Conservation (phyloP, 805 yeast genomes). For the fission yeast (Schizosaccharomyces pombe) region DNA sequence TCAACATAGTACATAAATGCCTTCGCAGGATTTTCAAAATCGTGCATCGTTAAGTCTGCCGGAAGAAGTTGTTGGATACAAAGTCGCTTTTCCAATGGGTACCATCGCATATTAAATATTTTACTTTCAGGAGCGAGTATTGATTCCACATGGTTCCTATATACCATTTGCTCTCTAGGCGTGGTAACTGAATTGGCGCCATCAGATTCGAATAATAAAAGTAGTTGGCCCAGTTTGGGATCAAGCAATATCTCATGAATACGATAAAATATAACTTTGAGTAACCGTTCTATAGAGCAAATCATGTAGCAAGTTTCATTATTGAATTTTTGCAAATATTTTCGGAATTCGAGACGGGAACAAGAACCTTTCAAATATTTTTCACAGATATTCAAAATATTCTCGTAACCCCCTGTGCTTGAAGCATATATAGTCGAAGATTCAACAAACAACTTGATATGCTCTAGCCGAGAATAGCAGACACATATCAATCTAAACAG, state of each 20-base stretch:
- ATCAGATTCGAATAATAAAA: conserved; percentile 63
- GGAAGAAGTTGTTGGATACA: conserved; percentile 64
- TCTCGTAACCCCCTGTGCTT: conserved; percentile 32
- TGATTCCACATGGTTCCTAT: conserved; percentile 71
- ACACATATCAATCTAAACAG: conserved; percentile 71
- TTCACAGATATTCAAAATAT: conserved; percentile 48
- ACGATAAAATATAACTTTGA: conserved; percentile 64
- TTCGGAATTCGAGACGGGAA: conserved; percentile 88
- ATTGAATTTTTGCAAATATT: conserved; percentile 80
- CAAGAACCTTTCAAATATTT: conserved; percentile 66
- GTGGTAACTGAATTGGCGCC: conserved; percentile 39
- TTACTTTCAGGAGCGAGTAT: conserved; percentile 66
- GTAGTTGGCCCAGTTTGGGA: conserved; percentile 52
- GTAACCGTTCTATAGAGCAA: conserved; percentile 79
- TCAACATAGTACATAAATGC: conserved; percentile 85
- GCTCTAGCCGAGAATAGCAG: conserved; percentile 58
- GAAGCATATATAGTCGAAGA: conserved; percentile 20
- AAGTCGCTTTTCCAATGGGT: conserved; percentile 28
- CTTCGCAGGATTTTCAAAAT: conserved; percentile 44
- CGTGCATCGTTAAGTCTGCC: conserved; percentile 69
- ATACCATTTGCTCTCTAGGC: conserved; percentile 68
- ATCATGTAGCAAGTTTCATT: conserved; percentile 79
- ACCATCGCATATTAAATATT: conserved; percentile 65
- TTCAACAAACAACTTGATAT: conserved; percentile 58
- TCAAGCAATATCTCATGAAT: conserved; percentile 68